Evolutionary conservation across 345 rosid species (phyloP).

Genomic region (Turnera subulata): DNA sequence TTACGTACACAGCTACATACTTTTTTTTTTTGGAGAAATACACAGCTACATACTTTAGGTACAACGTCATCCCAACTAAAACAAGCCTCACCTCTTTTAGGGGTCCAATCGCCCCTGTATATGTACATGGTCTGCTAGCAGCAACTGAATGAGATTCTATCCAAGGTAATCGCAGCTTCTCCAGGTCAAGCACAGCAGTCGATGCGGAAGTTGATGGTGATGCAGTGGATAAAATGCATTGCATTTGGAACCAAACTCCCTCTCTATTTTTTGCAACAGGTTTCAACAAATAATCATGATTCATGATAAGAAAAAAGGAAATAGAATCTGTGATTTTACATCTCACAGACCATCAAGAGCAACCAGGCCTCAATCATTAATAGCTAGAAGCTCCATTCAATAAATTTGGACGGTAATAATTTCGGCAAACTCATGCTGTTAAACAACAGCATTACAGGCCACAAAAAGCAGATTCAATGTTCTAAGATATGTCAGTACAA

Average conservation of each 20-base stretch:
- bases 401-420: neutral
- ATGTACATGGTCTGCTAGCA: slow-evolving; percentile 58
- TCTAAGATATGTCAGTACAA: too few relatives aligned
- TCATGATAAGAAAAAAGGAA: slow-evolving; percentile 7
- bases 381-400: slow-evolving; percentile 1
- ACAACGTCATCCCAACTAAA: neutral
- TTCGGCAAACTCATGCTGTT: neutral
- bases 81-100: slow-evolving; percentile 54
- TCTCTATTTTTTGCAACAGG: slow-evolving; percentile 65
- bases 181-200: slow-evolving; percentile 57
- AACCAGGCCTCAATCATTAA: slow-evolving; percentile 3
- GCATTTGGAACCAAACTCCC: slow-evolving; percentile 42
- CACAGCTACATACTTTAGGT: neutral
- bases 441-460: neutral
- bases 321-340: too few relatives aligned
- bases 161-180: slow-evolving; percentile 74
- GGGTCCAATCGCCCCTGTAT: slow-evolving; percentile 42
- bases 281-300: slow-evolving; percentile 19
- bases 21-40: too few relatives aligned
- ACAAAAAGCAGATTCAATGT: neutral
- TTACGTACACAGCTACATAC: neutral
- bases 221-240: slow-evolving; percentile 65
- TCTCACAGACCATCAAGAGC: too few relatives aligned
- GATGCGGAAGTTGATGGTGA: slow-evolving; percentile 39
- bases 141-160: slow-evolving; percentile 47